Base-by-base conservation (phyloP, 2,329 filamentous ascomycete species). In the Capronia americana region DNA sequence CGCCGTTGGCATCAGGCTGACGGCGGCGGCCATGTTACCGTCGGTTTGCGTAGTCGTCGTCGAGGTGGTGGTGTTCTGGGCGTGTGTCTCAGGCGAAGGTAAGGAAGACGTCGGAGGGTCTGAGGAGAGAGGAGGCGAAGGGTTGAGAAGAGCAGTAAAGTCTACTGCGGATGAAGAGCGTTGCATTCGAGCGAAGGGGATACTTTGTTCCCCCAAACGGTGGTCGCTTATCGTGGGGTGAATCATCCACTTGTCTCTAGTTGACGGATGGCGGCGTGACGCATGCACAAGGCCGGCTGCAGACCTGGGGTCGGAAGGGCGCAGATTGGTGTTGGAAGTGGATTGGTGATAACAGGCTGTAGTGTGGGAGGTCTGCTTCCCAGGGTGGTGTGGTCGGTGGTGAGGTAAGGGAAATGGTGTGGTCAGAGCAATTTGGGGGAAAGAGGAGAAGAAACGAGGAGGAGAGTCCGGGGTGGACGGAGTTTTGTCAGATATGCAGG, bases 1-100 rank as follows among this genome's bases (percentile, higher is more conserved):
- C 57, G 81, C 74, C 24, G 80, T 79, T 53, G 81, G 81, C 65
- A 82, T 69, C 44, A 81, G 73, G 70, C 80, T 79, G 55, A 81
- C 79, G 8, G 79, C 77, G 56, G 80, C 78, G 44, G 80, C 75
- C 80, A 82, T 82, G 68, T 75, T 73, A 32, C 72, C 63, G 61
- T 76, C 74, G 3, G 75, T 73, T 24, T 76, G 72, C 24, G 69
- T 61, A 11, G 63, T 58, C 5, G 58, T 58, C 5, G 58, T 65
- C 28, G 63, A 61, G 11, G 59, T 26, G 56, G n/a, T 56, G 50
- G 24, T 41, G 14, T 56, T n/a, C 14, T 46, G 51, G 50, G 26
- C n/a, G 23, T 46, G 59, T 34, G 55, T 57, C 38, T 64, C 63
- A 14, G 67, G 69, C 44, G 73, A 67, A 48, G 73, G 68, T 20